A percentile compares a stretch with the other conserved stretches of the same genome.
Evolutionary conservation across 257 asterid species (phyloP).

Genomic region (Asclepias syriaca): DNA sequence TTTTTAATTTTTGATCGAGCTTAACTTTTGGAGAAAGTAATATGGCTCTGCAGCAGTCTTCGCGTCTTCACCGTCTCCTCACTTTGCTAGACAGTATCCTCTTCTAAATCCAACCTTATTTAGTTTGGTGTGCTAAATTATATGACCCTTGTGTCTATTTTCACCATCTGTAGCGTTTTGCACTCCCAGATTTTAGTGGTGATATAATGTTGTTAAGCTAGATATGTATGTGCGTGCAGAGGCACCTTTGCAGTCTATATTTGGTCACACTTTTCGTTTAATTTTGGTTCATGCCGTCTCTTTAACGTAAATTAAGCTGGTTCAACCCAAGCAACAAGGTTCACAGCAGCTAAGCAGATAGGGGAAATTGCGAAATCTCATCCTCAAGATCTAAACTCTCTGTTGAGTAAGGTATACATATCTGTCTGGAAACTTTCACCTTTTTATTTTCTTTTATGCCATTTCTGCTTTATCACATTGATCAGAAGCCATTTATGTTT

Average conservation of each 20-base stretch:
- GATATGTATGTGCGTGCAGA: background rate
- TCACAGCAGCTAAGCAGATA: constrained; percentile 97
- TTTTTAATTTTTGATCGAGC: constrained; percentile 32
- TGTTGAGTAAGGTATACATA: constrained; percentile 66
- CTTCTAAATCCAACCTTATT: constrained; percentile 4
- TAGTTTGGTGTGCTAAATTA: background rate
- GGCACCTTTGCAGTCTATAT: background rate
- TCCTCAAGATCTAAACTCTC: constrained; percentile 89
- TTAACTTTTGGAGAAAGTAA: constrained; percentile 25
- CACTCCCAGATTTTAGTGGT: background rate
- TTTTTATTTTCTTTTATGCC: background rate
- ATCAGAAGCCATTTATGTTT: background rate
- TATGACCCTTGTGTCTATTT: background rate
- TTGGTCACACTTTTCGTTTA: background rate
- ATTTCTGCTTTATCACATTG: background rate
- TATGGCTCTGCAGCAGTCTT: constrained; percentile 94
- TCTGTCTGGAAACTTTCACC: background rate
- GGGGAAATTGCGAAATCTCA: constrained; percentile 98
- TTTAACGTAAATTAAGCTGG: constrained; percentile 79
- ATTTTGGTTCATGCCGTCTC: constrained; percentile 20
- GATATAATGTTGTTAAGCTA: background rate
- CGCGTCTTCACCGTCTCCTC: constrained; percentile 90
- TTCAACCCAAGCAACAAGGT: constrained; percentile 92
- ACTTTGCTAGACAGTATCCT: constrained; percentile 99
- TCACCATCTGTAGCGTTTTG: background rate